These are phyloP conservation scores for Hymenoscyphus infarciens DNA, from an alignment of 2,329 filamentous ascomycete genomes.

Conservation along the genomic window DNA sequence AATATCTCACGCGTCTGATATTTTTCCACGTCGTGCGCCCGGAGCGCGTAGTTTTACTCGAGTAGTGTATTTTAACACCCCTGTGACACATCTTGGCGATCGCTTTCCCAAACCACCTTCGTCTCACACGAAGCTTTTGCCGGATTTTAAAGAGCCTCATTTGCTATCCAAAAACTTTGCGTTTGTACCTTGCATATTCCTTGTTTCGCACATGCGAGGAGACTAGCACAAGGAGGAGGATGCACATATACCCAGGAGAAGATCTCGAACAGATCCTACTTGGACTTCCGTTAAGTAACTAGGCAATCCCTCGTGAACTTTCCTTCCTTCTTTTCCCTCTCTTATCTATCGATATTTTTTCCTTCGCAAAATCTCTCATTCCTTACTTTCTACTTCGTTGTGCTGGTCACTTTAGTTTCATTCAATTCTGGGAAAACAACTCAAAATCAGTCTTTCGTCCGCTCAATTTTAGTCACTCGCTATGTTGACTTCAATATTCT, in stretches of 20 bases:
- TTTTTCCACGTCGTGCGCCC: background rate
- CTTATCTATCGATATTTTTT: background rate
- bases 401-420: conserved; percentile 23
- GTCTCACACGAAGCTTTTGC: conserved; percentile 2
- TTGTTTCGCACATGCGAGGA: conserved; percentile 3
- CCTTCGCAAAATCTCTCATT: conserved; percentile 1
- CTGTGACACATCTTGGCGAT: conserved; percentile 9
- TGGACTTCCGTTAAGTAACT: background rate
- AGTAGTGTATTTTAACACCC: background rate
- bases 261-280: background rate
- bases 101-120: conserved; percentile 3
- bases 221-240: background rate
- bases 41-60: background rate
- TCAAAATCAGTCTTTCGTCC: background rate
- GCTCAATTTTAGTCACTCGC: background rate
- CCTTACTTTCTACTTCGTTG: conserved; percentile 12
- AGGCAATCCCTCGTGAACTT: background rate
- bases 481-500: conserved; percentile 6
- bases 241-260: background rate
- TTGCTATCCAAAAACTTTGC: background rate
- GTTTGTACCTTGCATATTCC: background rate
- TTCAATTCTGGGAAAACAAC: conserved; percentile 10
- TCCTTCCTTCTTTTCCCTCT: background rate
- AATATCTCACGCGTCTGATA: background rate
- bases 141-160: background rate